Base-by-base conservation (phyloP, 768 basidiomycete genomes). In the Albatrellus ellisii region DNA sequence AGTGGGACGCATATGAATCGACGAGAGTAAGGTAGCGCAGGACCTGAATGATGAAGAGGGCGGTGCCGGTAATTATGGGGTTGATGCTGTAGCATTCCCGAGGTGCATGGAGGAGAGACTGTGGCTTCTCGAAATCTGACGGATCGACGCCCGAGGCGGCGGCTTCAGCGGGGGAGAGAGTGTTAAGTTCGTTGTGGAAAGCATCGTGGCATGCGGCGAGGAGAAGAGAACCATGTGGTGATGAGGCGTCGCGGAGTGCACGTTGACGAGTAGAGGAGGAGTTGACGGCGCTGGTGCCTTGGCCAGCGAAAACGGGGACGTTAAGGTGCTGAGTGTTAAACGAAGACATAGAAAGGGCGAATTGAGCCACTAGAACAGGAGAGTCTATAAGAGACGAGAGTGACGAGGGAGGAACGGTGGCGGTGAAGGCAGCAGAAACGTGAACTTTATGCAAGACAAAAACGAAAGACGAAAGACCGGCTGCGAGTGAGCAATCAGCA, bases 301-400 rank as follows among this genome's bases (percentile, higher is more conserved):
- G 77, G 5, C 76, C 75, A 33, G 70, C 63, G 49, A 79, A 79
- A 14, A 75, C 55, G 3, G 72, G 76, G 34, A 78, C 50, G 44
- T 62, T 44, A 28, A 50, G 38, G 20, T 36, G 35, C 20, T 36
- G 35, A 14, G 31, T 32, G 9, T 32, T 8, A 18, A 32, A n/a
- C n/a, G 31, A 32, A 18, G 31, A 32, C 31, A 32, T 32, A 18
- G 31, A n/a, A n/a, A n/a, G n/a, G n/a, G n/a, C n/a, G n/a, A n/a
- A n/a, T n/a, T n/a, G n/a, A n/a, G n/a, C n/a, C n/a, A n/a, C n/a
- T n/a, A n/a, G n/a, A n/a, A n/a, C n/a, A n/a, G n/a, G n/a, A n/a
- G n/a, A n/a, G n/a, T n/a, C n/a, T n/a, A n/a, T n/a, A n/a, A n/a
- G n/a, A n/a, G n/a, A n/a, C n/a, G n/a, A n/a, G n/a, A n/a, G n/a